phyloP scores from a whole-genome alignment of 176 grass and related monocot genomes.

The Luzula sylvatica region DNA sequence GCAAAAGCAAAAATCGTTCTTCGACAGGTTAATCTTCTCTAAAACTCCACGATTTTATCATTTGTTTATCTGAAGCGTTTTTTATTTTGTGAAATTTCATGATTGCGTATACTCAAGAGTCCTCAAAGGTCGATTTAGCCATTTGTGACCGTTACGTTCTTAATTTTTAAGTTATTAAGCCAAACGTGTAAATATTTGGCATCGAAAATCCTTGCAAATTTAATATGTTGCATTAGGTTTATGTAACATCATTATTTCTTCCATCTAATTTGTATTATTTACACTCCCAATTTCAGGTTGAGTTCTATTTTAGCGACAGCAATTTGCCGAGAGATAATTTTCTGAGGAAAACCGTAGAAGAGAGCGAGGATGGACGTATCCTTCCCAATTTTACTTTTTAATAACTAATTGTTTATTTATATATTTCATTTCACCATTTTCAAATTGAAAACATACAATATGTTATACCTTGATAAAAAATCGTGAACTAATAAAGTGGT shows the following conservation, averaged over 20 bases:
- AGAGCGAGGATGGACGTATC: constrained; percentile 64
- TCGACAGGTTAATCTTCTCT: constrained; percentile 39
- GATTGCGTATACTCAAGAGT: not conserved
- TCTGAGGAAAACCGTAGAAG: constrained; percentile 44
- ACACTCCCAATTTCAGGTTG: constrained; percentile 43
- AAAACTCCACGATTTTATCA: not conserved
- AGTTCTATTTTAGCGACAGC: constrained; percentile 95
- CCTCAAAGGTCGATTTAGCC: not conserved
- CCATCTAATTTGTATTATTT: no score
- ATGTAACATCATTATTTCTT: no score
- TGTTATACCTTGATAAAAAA: not conserved
- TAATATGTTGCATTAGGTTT: no score
- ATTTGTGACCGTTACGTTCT: not conserved
- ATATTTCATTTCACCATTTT: no score
- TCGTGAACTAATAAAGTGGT: constrained; percentile 44
- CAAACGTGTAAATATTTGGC: not conserved
- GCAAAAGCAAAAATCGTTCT: constrained; percentile 46
- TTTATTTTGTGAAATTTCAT: no score
- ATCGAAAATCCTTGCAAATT: not conserved
- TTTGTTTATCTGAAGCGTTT: not conserved
- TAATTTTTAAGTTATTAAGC: not conserved
- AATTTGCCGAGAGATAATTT: constrained; percentile 77
- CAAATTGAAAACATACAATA: not conserved
- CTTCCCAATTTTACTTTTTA: not conserved
- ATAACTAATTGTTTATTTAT: not conserved